These are phyloP conservation scores for Musa balbisiana DNA, from an alignment of 202 grass and related monocot genomes.

Conservation along the genomic window DNA sequence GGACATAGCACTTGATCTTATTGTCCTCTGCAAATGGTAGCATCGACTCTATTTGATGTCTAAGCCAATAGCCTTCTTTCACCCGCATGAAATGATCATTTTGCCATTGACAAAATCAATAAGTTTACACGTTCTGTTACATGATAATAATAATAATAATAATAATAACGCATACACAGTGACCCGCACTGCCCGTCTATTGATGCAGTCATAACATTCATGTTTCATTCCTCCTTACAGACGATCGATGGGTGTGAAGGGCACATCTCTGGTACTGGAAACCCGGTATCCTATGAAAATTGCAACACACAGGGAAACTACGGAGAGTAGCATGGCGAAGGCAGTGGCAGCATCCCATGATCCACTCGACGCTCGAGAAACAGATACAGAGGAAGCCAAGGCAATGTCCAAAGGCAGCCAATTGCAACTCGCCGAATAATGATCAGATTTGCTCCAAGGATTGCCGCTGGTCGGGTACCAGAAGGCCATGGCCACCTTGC, in stretches of 20 bases:
- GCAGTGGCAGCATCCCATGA: constrained; percentile 79
- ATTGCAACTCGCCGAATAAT: constrained; percentile 87
- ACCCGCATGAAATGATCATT: too few species aligned
- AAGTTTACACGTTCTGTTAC: too few species aligned
- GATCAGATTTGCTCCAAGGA: constrained; percentile 60
- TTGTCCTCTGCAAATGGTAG: too few species aligned
- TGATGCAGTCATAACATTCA: too few species aligned
- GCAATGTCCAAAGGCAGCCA: constrained; percentile 79
- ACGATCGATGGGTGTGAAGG: constrained; percentile 63
- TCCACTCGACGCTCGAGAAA: constrained; percentile 40
- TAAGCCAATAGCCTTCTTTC: too few species aligned
- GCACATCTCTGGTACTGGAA: constrained; percentile 55
- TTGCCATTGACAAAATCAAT: too few species aligned
- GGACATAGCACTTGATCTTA: too few species aligned
- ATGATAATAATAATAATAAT: too few species aligned
- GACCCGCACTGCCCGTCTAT: too few species aligned
- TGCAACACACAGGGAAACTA: constrained; percentile 60
- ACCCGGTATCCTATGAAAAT: constrained; percentile 70
- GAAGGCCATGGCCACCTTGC: constrained; percentile 71
- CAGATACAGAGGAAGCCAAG: constrained; percentile 34
- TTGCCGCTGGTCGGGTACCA: constrained; percentile 80
- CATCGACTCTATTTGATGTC: too few species aligned
- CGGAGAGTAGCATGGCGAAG: constrained; percentile 78
- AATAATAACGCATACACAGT: too few species aligned
- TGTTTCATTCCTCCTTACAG: neutral